These are phyloP conservation scores for Akanthomyces uredinophilus DNA, from an alignment of 2,329 filamentous ascomycete genomes.

Conservation along the genomic window DNA sequence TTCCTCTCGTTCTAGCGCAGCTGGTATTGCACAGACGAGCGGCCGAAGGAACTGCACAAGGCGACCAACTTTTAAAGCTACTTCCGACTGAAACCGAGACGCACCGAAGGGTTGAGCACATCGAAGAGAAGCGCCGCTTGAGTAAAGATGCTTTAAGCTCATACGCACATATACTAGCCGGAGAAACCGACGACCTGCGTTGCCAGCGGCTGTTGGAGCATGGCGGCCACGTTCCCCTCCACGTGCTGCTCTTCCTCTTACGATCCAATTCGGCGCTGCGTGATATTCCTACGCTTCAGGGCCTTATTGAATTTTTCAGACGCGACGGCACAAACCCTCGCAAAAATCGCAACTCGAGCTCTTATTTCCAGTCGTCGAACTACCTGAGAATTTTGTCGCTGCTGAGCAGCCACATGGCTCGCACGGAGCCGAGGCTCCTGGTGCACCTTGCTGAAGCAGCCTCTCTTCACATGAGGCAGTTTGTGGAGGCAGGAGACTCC, in stretches of 20 bases:
- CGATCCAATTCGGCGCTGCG: constrained; percentile 23
- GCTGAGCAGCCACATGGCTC: constrained; percentile 27
- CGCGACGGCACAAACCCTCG: neutral
- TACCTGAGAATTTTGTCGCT: constrained; percentile 24
- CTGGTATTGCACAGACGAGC: neutral
- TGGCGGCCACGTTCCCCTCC: constrained; percentile 19
- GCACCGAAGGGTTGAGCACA: constrained; percentile 19
- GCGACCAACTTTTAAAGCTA: constrained; percentile 18
- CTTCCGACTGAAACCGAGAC: constrained; percentile 24
- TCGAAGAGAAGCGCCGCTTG: constrained; percentile 20
- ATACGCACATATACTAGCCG: constrained; percentile 27
- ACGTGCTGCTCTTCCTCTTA: constrained; percentile 28
- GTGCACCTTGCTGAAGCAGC: constrained; percentile 26
- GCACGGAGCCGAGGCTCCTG: constrained; percentile 30
- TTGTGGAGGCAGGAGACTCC: constrained; percentile 15
- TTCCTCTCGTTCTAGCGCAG: constrained; percentile 1
- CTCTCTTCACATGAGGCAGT: constrained; percentile 23
- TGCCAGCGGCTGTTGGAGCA: constrained; percentile 28
- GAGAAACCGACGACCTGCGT: constrained; percentile 26
- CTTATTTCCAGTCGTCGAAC: constrained; percentile 18
- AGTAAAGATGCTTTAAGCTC: constrained; percentile 20
- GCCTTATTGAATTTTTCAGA: constrained; percentile 24
- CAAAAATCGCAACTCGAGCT: constrained; percentile 7
- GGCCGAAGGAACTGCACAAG: neutral
- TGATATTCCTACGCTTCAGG: constrained; percentile 21